Evolutionary conservation across 768 basidiomycete genomes (phyloP).

Genomic region (Lactifluus piperatus): DNA sequence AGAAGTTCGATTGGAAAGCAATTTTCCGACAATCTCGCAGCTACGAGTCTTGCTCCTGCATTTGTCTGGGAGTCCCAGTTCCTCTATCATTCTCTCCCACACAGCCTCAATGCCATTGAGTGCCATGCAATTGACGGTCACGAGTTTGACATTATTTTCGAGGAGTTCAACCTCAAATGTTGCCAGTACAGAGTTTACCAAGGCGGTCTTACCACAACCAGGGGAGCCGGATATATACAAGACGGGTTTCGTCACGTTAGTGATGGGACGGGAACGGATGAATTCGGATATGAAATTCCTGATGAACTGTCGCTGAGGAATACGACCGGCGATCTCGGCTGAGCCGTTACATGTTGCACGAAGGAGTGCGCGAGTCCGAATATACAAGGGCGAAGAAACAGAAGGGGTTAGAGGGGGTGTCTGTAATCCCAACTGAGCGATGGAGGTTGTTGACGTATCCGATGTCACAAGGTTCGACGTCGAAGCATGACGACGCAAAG

Average conservation of each 20-base stretch:
- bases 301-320: conserved; percentile 50
- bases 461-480: conserved; percentile 33
- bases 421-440: conserved; percentile 36
- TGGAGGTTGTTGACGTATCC: conserved; percentile 36
- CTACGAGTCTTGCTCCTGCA: conserved; percentile 36
- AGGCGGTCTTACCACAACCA: conserved; percentile 86
- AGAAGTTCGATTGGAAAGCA: conserved; percentile 34
- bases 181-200: conserved; percentile 59
- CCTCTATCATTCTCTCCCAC: conserved; percentile 61
- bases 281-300: conserved; percentile 52
- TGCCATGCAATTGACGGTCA: conserved; percentile 76
- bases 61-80: conserved; percentile 34
- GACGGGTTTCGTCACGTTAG: conserved; percentile 30
- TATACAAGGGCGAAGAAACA: conserved; percentile 37
- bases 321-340: conserved; percentile 57
- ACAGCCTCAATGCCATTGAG: conserved; percentile 56
- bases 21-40: conserved; percentile 32
- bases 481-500: conserved; percentile 40
- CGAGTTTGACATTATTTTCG: conserved; percentile 36
- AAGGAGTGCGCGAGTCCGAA: conserved; percentile 59
- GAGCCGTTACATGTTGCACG: conserved; percentile 59
- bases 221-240: conserved; percentile 91
- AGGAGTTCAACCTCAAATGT: conserved; percentile 29
- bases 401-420: conserved; percentile 61
- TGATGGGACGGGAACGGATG: conserved; percentile 27